These are phyloP conservation scores for Ascochyta pisi DNA, from an alignment of 2,329 filamentous ascomycete species.

Conservation along the genomic window DNA sequence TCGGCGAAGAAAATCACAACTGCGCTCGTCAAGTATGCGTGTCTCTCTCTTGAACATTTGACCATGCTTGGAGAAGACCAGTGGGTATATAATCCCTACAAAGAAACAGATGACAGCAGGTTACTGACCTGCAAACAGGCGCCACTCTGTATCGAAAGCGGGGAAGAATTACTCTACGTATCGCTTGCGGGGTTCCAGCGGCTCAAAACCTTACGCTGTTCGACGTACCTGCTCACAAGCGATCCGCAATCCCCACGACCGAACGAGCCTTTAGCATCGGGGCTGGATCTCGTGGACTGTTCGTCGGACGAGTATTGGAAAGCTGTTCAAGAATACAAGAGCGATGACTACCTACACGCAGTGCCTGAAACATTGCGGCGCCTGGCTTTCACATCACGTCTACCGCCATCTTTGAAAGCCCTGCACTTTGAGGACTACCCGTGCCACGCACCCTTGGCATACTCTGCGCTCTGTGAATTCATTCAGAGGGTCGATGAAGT, in stretches of 20 bases:
- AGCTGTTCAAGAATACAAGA: not conserved
- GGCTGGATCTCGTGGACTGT: not conserved
- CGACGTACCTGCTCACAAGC: not conserved
- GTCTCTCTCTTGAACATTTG: not conserved
- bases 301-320: not conserved
- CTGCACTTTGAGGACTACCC: not conserved
- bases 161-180: not conserved
- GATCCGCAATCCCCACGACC: not conserved
- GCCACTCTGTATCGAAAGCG: not conserved
- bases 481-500: not conserved
- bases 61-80: not conserved
- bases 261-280: not conserved
- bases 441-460: too few species aligned
- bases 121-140: too few species aligned
- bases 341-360: not conserved
- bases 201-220: slow-evolving; percentile 3
- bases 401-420: not conserved
- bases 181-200: not conserved
- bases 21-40: not conserved
- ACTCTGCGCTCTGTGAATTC: too few species aligned
- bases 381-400: not conserved
- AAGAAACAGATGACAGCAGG: too few species aligned
- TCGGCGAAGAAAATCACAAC: not conserved
- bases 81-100: not conserved
- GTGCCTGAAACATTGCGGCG: not conserved